Evolutionary conservation across 345 rosid genomes (phyloP), one percentile per base, ranked within the genome.

Genomic region (Hirschfeldia incana): DNA sequence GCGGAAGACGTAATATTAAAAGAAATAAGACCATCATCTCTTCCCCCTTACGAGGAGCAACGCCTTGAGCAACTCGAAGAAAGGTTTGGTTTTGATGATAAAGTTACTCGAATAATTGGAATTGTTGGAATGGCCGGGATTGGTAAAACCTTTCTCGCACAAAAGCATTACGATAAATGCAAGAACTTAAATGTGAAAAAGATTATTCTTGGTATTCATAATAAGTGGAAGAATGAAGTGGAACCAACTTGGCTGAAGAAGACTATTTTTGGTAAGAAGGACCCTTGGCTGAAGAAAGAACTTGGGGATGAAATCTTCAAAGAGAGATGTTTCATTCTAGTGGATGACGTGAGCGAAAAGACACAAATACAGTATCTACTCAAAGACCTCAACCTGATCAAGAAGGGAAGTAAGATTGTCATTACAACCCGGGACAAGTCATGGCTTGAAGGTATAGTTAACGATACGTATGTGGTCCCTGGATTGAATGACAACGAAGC

Each of bases 111-210:
- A 17, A 30, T 70, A 17, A 2, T 70, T 30, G 74, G 74, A 4
- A 53, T 70, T 57, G 65, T 70, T 53, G 74, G 74, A 4, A 70
- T 70, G 74, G 64, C 74, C 16, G 74, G 74, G 46, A 37, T 17
- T 10, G 69, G 69, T 65, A 65, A 65, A 65, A 65, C 51, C 4
- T 5, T 7, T 65, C 69, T 65, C 5, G 74, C 74, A 5, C 65
- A 1, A 70, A 0, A 37, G 1, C 49, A 9, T 42, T 42, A 8
- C 49, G 6, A 42, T 42, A 42, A 10, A 13, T 42, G 49, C 8
- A 10, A 42, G 3, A 42, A 10, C 12, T 42, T 42, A 9, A 2
- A 5, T 5, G 30, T 3, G 51, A 32, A 10, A 9, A 42, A 42
- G 49, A 42, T 8, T 37, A 37, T 37, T 37, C 44, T 2, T 9